Evolutionary conservation across 495 filamentous ascomycete species (phyloP).

Genomic region (Mycothermus thermophilus): DNA sequence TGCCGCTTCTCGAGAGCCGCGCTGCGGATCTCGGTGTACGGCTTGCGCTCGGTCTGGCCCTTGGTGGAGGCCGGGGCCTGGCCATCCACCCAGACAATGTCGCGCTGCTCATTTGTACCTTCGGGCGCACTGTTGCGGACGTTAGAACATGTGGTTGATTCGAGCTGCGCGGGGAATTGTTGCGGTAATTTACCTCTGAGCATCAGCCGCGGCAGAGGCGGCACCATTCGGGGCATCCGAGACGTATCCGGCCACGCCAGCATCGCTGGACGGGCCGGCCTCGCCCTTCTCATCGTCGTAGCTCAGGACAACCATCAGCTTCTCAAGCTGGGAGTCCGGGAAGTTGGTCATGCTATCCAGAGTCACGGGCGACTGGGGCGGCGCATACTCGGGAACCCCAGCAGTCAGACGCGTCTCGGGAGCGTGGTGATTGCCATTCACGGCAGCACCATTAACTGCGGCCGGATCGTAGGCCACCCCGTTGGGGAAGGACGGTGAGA

Average conservation of each 20-base stretch:
- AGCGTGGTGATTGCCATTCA: slow-evolving; percentile 27
- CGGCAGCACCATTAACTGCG: slow-evolving; percentile 28
- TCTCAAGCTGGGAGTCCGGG: slow-evolving; percentile 41
- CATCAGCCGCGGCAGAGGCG: background rate
- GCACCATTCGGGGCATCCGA: slow-evolving; percentile 4
- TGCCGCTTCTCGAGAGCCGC: slow-evolving; percentile 46
- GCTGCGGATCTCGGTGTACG: slow-evolving; percentile 40
- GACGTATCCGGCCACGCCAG: slow-evolving; percentile 12
- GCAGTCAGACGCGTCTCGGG: slow-evolving; percentile 53
- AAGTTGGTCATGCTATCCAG: slow-evolving; percentile 34
- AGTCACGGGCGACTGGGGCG: slow-evolving; percentile 34
- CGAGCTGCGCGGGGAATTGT: too few species aligned
- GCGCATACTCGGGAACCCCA: slow-evolving; percentile 62
- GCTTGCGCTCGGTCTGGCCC: slow-evolving; percentile 34
- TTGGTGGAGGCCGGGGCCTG: slow-evolving; percentile 2
- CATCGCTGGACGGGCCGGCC: slow-evolving; percentile 2
- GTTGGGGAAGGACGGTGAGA: slow-evolving; percentile 20
- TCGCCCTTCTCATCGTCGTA: slow-evolving; percentile 9
- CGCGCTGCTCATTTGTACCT: too few species aligned
- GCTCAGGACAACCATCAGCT: slow-evolving; percentile 15
- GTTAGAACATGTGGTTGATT: too few species aligned
- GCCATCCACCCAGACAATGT: slow-evolving; percentile 8
- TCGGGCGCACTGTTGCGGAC: too few species aligned
- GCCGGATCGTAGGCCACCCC: slow-evolving; percentile 19
- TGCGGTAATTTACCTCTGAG: slow-evolving; percentile 1